These are phyloP conservation scores for Parastagonospora nodorum DNA, from an alignment of 2,329 filamentous ascomycete species.

Conservation along the genomic window DNA sequence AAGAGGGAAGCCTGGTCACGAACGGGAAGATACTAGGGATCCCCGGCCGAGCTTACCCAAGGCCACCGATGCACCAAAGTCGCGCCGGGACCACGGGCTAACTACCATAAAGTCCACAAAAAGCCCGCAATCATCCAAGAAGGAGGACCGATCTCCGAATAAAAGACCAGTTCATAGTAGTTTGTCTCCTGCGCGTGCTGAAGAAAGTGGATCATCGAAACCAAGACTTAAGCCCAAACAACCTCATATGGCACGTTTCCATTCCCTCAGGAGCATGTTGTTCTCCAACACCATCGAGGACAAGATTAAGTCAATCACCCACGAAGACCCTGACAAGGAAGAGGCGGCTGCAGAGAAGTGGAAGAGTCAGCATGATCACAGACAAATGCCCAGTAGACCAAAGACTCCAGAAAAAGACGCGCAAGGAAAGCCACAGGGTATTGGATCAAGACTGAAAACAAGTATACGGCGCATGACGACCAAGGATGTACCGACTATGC, in stretches of 20 bases:
- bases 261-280: slow-evolving; percentile 40
- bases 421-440: slow-evolving; percentile 19
- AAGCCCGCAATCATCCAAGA: slow-evolving; percentile 18
- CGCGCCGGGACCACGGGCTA: slow-evolving; percentile 11
- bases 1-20: slow-evolving; percentile 21
- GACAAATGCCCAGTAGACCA: slow-evolving; percentile 31
- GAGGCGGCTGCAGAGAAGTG: slow-evolving; percentile 27
- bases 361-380: slow-evolving; percentile 34
- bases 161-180: slow-evolving; percentile 13
- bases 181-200: slow-evolving; percentile 7
- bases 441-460: slow-evolving; percentile 29
- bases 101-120: slow-evolving; percentile 2
- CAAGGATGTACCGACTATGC: slow-evolving; percentile 32
- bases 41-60: slow-evolving; percentile 9
- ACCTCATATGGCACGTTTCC: slow-evolving; percentile 39
- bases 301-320: slow-evolving; percentile 23
- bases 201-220: slow-evolving; percentile 13
- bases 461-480: slow-evolving; percentile 36
- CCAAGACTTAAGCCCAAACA: slow-evolving; percentile 18
- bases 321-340: slow-evolving; percentile 25
- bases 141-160: slow-evolving; percentile 16
- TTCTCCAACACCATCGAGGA: slow-evolving; percentile 39
- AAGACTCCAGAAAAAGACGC: slow-evolving; percentile 29
- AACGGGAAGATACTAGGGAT: slow-evolving; percentile 15
- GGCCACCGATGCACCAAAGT: slow-evolving; percentile 7